phyloP scores from a whole-genome alignment of 495 filamentous ascomycete genomes.

The Cetradonia linearis region DNA sequence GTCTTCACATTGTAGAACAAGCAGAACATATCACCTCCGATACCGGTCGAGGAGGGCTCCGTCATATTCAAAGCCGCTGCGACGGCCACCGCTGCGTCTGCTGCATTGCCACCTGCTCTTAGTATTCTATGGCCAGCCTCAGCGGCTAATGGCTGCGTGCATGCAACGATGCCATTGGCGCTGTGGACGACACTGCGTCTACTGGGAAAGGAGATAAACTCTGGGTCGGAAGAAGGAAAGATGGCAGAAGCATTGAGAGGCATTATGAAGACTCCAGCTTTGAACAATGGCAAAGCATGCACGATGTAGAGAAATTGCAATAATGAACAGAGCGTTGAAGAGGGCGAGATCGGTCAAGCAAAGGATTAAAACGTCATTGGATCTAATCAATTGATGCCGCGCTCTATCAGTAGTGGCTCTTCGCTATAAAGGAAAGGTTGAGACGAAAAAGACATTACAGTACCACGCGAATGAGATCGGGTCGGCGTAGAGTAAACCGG shows the following conservation, averaged over 20 bases:
- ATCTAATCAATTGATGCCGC: not conserved
- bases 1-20: slow-evolving; percentile 82
- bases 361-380: not conserved
- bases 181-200: slow-evolving; percentile 88
- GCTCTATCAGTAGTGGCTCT: not conserved
- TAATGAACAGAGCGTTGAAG: not conserved
- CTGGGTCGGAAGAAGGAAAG: slow-evolving; percentile 51
- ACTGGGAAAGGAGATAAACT: slow-evolving; percentile 61
- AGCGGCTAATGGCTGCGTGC: slow-evolving; percentile 81
- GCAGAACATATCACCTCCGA: slow-evolving; percentile 97
- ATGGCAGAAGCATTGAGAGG: slow-evolving; percentile 50
- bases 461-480: not conserved
- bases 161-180: slow-evolving; percentile 83
- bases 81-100: slow-evolving; percentile 89
- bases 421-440: not conserved
- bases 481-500: not conserved
- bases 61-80: slow-evolving; percentile 88
- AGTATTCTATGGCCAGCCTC: slow-evolving; percentile 79
- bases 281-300: not conserved
- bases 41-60: slow-evolving; percentile 88
- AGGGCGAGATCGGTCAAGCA: not conserved
- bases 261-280: slow-evolving; percentile 31
- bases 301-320: not conserved
- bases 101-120: slow-evolving; percentile 82
- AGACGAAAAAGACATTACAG: not conserved